phyloP scores from a whole-genome alignment of 495 filamentous ascomycete species.

The Saxophila tyrrhenica region DNA sequence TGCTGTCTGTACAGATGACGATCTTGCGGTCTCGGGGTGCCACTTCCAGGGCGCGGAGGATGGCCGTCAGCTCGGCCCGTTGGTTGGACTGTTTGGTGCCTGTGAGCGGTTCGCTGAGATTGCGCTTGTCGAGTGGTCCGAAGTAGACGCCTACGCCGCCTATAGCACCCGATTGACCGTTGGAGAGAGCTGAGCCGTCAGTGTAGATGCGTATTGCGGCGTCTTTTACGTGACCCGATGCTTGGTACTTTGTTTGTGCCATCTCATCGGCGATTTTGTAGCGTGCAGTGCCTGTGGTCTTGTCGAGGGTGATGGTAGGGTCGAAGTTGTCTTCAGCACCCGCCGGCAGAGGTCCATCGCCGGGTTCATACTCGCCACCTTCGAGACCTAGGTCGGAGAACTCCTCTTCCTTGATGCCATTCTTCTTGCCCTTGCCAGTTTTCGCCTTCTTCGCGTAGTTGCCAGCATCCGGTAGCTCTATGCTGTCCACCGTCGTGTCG shows the following conservation, averaged over 20 bases:
- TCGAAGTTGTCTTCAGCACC: slow-evolving; percentile 55
- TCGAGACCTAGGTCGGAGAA: slow-evolving; percentile 7
- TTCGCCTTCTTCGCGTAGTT: slow-evolving; percentile 30
- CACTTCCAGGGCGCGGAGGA: slow-evolving; percentile 70
- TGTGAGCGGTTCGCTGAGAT: slow-evolving; percentile 69
- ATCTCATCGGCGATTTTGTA: slow-evolving; percentile 45
- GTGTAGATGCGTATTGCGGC: slow-evolving; percentile 69
- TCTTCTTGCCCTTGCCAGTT: slow-evolving; percentile 19
- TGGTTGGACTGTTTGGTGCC: slow-evolving; percentile 82
- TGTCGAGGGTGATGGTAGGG: slow-evolving; percentile 44
- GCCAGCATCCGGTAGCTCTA: slow-evolving; percentile 11
- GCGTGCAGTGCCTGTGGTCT: slow-evolving; percentile 44
- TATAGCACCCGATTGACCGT: slow-evolving; percentile 58
- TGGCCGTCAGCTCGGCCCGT: slow-evolving; percentile 83
- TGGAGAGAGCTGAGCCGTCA: slow-evolving; percentile 71
- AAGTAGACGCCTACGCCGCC: slow-evolving; percentile 88
- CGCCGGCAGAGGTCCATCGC: slow-evolving; percentile 42
- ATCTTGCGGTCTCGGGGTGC: slow-evolving; percentile 53
- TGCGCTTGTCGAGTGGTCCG: slow-evolving; percentile 59
- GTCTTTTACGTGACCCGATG: slow-evolving; percentile 20
- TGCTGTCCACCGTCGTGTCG: slow-evolving; percentile 14
- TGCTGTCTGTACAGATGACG: slow-evolving; percentile 69
- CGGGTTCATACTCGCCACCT: slow-evolving; percentile 35
- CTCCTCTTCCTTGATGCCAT: slow-evolving; percentile 19
- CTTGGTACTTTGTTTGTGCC: slow-evolving; percentile 32